Evolutionary conservation across 495 filamentous ascomycete genomes (phyloP), one percentile per base, ranked within the genome.

Genomic region (Trichocladium antarcticum): DNA sequence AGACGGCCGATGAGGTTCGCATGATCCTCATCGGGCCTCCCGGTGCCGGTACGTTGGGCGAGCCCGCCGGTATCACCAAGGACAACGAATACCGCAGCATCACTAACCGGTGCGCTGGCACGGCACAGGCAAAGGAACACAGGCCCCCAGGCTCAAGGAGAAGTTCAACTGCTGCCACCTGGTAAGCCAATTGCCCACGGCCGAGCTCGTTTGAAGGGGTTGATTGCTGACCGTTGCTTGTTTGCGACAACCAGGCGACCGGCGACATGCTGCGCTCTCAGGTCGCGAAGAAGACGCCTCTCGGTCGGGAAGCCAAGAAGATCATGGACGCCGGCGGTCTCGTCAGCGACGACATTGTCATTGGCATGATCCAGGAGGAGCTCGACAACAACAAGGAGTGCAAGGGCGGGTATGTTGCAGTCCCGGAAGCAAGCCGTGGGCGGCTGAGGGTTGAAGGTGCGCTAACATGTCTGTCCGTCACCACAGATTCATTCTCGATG

Each of bases 191-290:
- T 57, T 60, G 50, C 38, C 51, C 51, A 17, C 20, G n/a, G 32
- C 42, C 16, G 24, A 51, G 43, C 37, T 34, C 42, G 41, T 27
- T 14, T 7, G 32, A 6, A 17, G 8, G 16, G 12, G 41, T 19
- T 22, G 16, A 17, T 47, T 27, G 46, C 47, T 56, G 41, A 54
- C 39, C 37, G 21, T 37, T n/a, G 19, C 20, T 24, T 15, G 38
- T 17, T 42, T 32, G 45, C 51, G 37, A 28, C 43, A 47, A 34
- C 21, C 27, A 97, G 90, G 92, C 93, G 50, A 99, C 92, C 45
- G 92, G 92, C 64, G 92, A 99, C 70, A 99, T 99, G 92, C 80
- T 99, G 63, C 87, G 92, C 50, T 92, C 89, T 54, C 92, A 99
- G 68, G 93, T 99, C 66, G 85, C 92, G 51, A 95, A 93, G 76